Evolutionary conservation across 495 filamentous ascomycete genomes (phyloP).

Genomic region (Penicillium silybi): DNA sequence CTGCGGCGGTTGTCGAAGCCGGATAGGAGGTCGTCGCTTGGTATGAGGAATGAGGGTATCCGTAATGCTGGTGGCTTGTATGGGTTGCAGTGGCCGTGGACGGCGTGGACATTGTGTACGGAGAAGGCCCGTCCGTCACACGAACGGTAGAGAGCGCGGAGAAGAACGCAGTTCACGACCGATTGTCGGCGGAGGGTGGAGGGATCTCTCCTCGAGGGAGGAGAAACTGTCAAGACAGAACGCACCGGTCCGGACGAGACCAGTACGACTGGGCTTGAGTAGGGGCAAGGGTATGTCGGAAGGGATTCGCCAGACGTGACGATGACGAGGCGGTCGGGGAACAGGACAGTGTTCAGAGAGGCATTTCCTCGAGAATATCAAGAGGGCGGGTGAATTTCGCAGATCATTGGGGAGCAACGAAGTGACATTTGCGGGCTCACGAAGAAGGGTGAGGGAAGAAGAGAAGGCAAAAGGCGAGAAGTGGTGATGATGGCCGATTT

Average conservation of each 20-base stretch:
- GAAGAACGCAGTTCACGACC: conserved; percentile 59
- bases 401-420: conserved; percentile 12
- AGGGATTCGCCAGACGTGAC: conserved; percentile 25
- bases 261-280: neutral
- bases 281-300: conserved; percentile 2
- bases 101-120: conserved; percentile 72
- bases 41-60: conserved; percentile 66
- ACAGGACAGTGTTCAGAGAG: conserved; percentile 8
- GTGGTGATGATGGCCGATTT: conserved; percentile 16
- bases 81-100: conserved; percentile 77
- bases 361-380: conserved; percentile 17
- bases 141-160: conserved; percentile 58
- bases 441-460: conserved; percentile 6
- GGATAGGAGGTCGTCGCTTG: conserved; percentile 52
- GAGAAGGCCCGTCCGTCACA: conserved; percentile 30
- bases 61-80: conserved; percentile 67
- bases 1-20: conserved; percentile 46
- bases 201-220: neutral
- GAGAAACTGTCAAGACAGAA: neutral
- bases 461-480: conserved; percentile 10
- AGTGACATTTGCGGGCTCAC: conserved; percentile 10
- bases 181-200: conserved; percentile 1
- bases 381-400: conserved; percentile 20
- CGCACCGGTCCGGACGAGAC: neutral
- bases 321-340: conserved; percentile 27